Evolutionary conservation across 1,284 basidiomycete genomes (phyloP), one percentile per base, ranked within the genome.

Genomic region (Austroboletus niveus): DNA sequence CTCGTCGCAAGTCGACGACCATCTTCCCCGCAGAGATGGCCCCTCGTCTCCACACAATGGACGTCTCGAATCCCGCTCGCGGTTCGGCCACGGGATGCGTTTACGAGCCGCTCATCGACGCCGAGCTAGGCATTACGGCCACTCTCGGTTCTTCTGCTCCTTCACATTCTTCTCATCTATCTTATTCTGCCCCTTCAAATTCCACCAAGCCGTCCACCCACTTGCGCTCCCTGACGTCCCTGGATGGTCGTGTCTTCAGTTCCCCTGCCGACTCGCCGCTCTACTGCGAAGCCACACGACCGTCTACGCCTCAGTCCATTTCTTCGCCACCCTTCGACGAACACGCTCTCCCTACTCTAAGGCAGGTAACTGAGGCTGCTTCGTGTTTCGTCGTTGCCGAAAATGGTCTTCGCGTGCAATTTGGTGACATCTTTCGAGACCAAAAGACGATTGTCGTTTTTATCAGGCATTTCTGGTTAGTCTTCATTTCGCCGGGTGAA

Each of bases 361-460:
- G 70, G 12, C 80, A 85, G 61, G 73, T 93, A 41, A 72, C 76
- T 14, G 75, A 78, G 29, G 90, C 87, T 5, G 79, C 84, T 3
- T 72, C 81, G 20, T 75, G 87, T 45, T 70, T 77, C 24, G 78
- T 94, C 47, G 74, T 86, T 45, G 79, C 81, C 47, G 84, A 89
- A 61, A 80, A 80, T 31, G 92, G 90, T 15, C 60, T 81, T 8
- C 74, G 78, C 10, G 72, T 89, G 39, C 74, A 72, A 27, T 94
- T 95, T 57, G 87, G 89, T 2, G 81, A 88, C 44, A 66, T 95
- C 29, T 87, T 92, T 64, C 75, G 74, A 46, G 71, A 75, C 10
- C 78, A 79, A 62, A 79, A 76, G 64, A 89, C 87, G 1, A 77
- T 94, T 51, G 84, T 94, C 47, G 66, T 87, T 43, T 89, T 90